Conservation (phyloP, 2,329 filamentous ascomycete species). For the Corinectria fuckeliana region DNA sequence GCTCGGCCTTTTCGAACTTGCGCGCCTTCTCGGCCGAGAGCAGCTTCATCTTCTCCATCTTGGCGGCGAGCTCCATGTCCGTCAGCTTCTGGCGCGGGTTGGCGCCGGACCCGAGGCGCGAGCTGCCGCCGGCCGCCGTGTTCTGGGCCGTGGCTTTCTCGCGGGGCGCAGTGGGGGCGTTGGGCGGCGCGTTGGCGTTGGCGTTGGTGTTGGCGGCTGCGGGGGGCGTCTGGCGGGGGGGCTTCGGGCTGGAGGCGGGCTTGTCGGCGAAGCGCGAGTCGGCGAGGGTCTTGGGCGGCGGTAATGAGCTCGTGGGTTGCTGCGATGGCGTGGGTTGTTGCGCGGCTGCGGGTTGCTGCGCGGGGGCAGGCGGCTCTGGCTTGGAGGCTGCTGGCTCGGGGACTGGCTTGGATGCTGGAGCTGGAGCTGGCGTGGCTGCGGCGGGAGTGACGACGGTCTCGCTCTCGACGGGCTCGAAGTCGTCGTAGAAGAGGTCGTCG, state of each 20-base stretch:
- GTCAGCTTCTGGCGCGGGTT: slow-evolving; percentile 68
- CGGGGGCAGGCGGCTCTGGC: slow-evolving; percentile 18
- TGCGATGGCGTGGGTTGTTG: slow-evolving; percentile 15
- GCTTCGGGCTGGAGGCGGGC: slow-evolving; percentile 26
- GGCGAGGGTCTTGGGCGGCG: slow-evolving; percentile 36
- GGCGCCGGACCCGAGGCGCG: slow-evolving; percentile 59
- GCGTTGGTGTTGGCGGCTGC: too few species aligned
- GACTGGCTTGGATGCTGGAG: slow-evolving; percentile 17
- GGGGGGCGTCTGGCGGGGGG: slow-evolving; percentile 28
- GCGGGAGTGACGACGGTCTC: slow-evolving; percentile 37
- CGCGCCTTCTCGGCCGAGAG: slow-evolving; percentile 63
- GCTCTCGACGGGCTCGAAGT: slow-evolving; percentile 62
- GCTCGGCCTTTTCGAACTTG: slow-evolving; percentile 64
- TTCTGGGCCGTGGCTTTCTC: slow-evolving; percentile 38
- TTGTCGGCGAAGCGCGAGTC: slow-evolving; percentile 45
- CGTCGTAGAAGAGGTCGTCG: slow-evolving; percentile 68
- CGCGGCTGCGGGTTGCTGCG: slow-evolving; percentile 18
- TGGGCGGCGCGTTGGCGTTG: slow-evolving; percentile 41
- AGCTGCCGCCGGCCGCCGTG: slow-evolving; percentile 45
- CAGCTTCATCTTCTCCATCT: slow-evolving; percentile 68
- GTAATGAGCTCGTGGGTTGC: slow-evolving; percentile 12
- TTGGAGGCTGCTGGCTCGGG: slow-evolving; percentile 17
- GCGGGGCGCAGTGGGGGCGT: slow-evolving; percentile 41
- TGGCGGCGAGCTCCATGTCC: slow-evolving; percentile 62
- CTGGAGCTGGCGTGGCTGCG: slow-evolving; percentile 18